Evolutionary conservation across 768 basidiomycete species (phyloP), one percentile per base, ranked within the genome.

Genomic region (Kwoniella pini): DNA sequence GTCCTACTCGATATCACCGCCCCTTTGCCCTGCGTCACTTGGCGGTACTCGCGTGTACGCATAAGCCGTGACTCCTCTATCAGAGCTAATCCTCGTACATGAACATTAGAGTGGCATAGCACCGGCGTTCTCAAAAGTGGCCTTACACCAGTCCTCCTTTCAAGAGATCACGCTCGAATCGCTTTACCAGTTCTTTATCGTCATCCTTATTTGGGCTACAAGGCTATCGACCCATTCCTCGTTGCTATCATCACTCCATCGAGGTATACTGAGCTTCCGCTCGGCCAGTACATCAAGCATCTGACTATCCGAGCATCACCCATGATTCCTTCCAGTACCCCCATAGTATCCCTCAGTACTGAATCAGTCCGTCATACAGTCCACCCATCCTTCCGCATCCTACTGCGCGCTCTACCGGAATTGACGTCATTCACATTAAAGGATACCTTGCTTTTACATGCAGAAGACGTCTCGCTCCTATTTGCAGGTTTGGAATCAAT

Each of bases 381-480:
- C 17, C 67, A 72, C 27, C 31, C 56, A 1, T 53, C 33, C 0
- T 64, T 72, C 28, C 43, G 51, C 1, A 52, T 53, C 0, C 45
- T 67, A 6, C 55, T 69, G 36, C 11, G 50, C 22, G n/a, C 28
- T 7, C 44, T 73, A 31, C 63, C 64, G 6, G 26, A 36, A 6
- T 60, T 74, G 17, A 17, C 54, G 9, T 63, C 67, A 1, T 60
- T 74, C 28, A 65, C 65, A 9, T 43, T 74, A 5, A 63, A 62
- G 42, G 72, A 74, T 26, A 60, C 67, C 11, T 48, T 74, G 28
- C 42, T 74, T 1, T 45, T 62, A 1, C 45, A 53, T 39, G 27
- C 45, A 24, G 17, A 17, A 17, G 67, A 67, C 36, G 64, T 65
- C 13, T 10, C 19, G 4, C 33, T 28, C 2, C 43, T 74, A 4